Evolutionary conservation across 1,139 yeast genomes (phyloP).

Genomic region (Diutina ranongensis): DNA sequence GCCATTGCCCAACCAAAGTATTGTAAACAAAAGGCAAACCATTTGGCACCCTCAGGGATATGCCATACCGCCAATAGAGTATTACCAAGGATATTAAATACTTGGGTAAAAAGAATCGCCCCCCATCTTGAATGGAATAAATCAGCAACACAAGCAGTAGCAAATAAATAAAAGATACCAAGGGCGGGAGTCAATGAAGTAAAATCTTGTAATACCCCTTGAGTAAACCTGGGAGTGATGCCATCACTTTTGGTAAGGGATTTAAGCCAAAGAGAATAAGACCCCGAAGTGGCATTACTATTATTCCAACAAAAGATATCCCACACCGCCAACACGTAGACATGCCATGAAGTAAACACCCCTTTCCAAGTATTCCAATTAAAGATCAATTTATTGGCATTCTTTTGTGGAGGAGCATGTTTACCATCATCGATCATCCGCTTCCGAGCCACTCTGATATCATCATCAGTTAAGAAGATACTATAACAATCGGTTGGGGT

Average conservation of each 20-base stretch:
- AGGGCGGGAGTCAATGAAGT: conserved; percentile 4
- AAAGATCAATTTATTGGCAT: conserved; percentile 9
- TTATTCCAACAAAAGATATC: conserved; percentile 56
- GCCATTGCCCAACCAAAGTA: conserved; percentile 43
- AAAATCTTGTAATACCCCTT: background rate
- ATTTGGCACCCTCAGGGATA: conserved; percentile 31
- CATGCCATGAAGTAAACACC: conserved; percentile 43
- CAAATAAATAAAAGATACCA: background rate
- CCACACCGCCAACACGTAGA: conserved; percentile 40
- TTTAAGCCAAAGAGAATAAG: conserved; percentile 38
- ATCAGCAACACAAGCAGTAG: background rate
- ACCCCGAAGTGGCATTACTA: conserved; percentile 37
- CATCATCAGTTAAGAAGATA: conserved; percentile 49
- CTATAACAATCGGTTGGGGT: conserved; percentile 53
- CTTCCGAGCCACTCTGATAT: conserved; percentile 47
- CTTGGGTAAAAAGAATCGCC: conserved; percentile 7
- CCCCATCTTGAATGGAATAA: background rate
- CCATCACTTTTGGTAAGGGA: conserved; percentile 18
- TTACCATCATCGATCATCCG: conserved; percentile 27
- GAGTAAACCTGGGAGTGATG: background rate
- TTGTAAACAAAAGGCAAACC: conserved; percentile 37
- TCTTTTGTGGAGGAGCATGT: conserved; percentile 4
- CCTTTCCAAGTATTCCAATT: conserved; percentile 32
- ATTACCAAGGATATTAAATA: conserved; percentile 21
- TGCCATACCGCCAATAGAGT: conserved; percentile 35